phyloP scores from a whole-genome alignment of 257 asterid genomes.

The Cinchona pubescens region DNA sequence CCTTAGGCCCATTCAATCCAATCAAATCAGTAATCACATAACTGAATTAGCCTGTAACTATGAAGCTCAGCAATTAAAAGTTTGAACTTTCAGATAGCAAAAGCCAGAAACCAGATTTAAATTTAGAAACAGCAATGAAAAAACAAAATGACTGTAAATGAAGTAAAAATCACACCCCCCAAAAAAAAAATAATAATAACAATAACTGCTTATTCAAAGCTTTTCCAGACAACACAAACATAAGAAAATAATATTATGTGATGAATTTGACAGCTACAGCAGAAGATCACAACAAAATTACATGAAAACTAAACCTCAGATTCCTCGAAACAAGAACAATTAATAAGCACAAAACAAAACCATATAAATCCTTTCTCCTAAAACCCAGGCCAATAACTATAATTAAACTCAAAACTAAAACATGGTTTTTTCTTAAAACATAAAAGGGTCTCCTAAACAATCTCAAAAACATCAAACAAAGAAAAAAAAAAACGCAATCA shows the following conservation, averaged over 20 bases:
- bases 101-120: neutral
- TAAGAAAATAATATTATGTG: neutral
- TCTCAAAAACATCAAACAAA: neutral
- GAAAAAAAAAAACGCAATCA: neutral
- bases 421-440: neutral
- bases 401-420: neutral
- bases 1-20: neutral
- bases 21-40: neutral
- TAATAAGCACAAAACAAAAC: neutral
- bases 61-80: neutral
- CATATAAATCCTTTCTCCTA: neutral
- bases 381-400: neutral
- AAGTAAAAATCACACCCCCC: neutral
- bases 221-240: neutral
- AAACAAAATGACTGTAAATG: neutral
- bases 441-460: neutral
- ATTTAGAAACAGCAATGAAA: too few species aligned
- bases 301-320: neutral
- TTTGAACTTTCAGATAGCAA: neutral
- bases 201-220: too few species aligned
- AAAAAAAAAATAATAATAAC: neutral
- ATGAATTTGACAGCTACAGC: neutral
- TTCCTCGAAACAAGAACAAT: neutral
- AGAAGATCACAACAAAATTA: neutral
- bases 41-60: neutral